phyloP scores from a whole-genome alignment of 257 asterid genomes.

The Paulownia fortunei region DNA sequence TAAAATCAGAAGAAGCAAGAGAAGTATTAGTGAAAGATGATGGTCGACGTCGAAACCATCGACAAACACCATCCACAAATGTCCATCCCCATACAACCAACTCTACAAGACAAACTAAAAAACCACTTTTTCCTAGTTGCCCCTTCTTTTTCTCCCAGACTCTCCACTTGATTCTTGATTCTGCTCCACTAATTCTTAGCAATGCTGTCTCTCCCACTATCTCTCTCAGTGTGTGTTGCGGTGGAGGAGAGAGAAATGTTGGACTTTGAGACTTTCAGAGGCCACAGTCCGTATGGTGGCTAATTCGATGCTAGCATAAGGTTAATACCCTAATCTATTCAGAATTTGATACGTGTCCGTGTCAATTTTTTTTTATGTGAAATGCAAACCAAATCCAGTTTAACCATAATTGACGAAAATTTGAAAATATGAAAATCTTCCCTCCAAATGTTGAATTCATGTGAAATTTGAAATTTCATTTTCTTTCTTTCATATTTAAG shows the following conservation, averaged over 20 bases:
- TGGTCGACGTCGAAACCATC: constrained; percentile 69
- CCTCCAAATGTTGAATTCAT: too few relatives aligned
- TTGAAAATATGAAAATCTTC: too few relatives aligned
- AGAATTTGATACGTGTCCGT: too few relatives aligned
- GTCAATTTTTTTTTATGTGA: too few relatives aligned
- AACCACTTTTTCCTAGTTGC: background rate
- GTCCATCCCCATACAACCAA: constrained; percentile 83
- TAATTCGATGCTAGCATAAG: too few relatives aligned
- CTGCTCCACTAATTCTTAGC: constrained; percentile 48
- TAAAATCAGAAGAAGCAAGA: constrained; percentile 35
- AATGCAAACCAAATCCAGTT: too few relatives aligned
- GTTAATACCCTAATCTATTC: too few relatives aligned
- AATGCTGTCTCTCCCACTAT: constrained; percentile 34
- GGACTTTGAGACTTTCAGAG: constrained; percentile 28
- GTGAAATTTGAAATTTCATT: too few relatives aligned
- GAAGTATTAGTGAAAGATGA: constrained; percentile 37
- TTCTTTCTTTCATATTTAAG: too few relatives aligned
- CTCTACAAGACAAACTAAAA: background rate
- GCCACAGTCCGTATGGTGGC: too few relatives aligned
- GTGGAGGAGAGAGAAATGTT: constrained; percentile 32
- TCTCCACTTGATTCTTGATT: constrained; percentile 48
- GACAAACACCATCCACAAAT: constrained; percentile 92
- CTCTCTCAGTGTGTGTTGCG: background rate
- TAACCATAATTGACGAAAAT: too few relatives aligned
- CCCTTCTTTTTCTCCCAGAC: constrained; percentile 24